phyloP scores from a whole-genome alignment of 139 green algal genomes.

The Coelastrella sp. region DNA sequence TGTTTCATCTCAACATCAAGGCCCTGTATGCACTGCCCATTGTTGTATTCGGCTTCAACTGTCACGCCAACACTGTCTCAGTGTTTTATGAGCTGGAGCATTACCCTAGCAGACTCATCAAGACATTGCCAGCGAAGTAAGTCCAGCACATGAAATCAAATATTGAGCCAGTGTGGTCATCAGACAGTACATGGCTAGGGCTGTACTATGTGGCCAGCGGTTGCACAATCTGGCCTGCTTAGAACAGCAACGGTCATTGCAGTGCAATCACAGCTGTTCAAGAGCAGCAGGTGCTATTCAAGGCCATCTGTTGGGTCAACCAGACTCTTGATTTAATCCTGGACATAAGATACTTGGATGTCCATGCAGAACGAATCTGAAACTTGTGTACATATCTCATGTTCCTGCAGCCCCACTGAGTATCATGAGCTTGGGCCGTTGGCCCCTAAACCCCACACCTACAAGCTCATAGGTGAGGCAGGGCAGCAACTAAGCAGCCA shows the following conservation, averaged over 20 bases:
- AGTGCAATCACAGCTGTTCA: too few relatives aligned
- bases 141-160: background rate
- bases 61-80: conserved; percentile 73
- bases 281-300: too few relatives aligned
- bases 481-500: background rate
- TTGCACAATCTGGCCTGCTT: too few relatives aligned
- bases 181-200: background rate
- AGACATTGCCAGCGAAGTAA: background rate
- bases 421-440: conserved; percentile 23
- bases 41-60: conserved; percentile 86
- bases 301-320: too few relatives aligned
- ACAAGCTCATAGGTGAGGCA: conserved; percentile 40
- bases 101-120: conserved; percentile 39
- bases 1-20: conserved; percentile 58
- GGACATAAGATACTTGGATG: too few relatives aligned
- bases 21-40: conserved; percentile 78
- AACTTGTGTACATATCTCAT: too few relatives aligned
- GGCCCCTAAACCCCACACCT: conserved; percentile 40
- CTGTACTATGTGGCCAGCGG: background rate
- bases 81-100: conserved; percentile 56
- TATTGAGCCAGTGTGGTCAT: background rate
- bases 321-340: too few relatives aligned
- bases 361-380: background rate
- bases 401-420: conserved; percentile 16
- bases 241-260: too few relatives aligned